phyloP scores from a whole-genome alignment of 2,329 filamentous ascomycete species.

The Spiromastix sp. region DNA sequence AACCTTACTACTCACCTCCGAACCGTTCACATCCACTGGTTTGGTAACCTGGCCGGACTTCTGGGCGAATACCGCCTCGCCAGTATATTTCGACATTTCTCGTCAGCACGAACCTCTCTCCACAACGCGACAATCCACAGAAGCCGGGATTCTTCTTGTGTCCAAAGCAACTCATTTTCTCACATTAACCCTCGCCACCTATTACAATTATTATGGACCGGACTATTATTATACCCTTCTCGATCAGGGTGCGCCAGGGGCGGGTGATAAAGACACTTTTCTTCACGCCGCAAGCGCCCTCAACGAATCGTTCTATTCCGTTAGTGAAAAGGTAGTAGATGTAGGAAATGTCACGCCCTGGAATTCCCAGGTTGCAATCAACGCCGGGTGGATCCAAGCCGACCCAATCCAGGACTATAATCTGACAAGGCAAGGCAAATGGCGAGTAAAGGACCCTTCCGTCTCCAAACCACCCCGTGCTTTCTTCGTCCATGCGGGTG shows the following conservation, averaged over 20 bases:
- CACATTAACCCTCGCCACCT: slow-evolving; percentile 36
- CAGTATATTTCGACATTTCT: slow-evolving; percentile 30
- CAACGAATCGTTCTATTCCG: slow-evolving; percentile 31
- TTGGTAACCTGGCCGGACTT: slow-evolving; percentile 41
- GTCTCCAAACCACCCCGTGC: slow-evolving; percentile 20
- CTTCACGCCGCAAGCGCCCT: slow-evolving; percentile 33
- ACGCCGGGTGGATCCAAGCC: slow-evolving; percentile 29
- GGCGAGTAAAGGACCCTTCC: slow-evolving; percentile 19
- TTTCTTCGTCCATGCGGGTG: slow-evolving; percentile 32
- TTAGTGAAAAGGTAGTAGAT: slow-evolving; percentile 26
- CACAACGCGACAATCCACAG: slow-evolving; percentile 22
- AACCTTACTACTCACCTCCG: slow-evolving; percentile 29
- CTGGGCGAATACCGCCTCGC: slow-evolving; percentile 31
- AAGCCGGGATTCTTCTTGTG: slow-evolving; percentile 37
- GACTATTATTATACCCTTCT: slow-evolving; percentile 36
- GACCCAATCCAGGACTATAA: slow-evolving; percentile 25
- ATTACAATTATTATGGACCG: slow-evolving; percentile 41
- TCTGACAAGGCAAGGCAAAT: slow-evolving; percentile 13
- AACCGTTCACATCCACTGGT: slow-evolving; percentile 31
- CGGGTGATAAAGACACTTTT: slow-evolving; percentile 44
- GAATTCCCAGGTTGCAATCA: slow-evolving; percentile 13
- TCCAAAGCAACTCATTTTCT: slow-evolving; percentile 32
- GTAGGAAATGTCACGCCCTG: slow-evolving; percentile 20
- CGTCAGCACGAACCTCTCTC: slow-evolving; percentile 17
- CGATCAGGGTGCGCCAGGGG: slow-evolving; percentile 36